Evolutionary conservation across 768 basidiomycete genomes (phyloP).

Genomic region (Nidularia sp.): DNA sequence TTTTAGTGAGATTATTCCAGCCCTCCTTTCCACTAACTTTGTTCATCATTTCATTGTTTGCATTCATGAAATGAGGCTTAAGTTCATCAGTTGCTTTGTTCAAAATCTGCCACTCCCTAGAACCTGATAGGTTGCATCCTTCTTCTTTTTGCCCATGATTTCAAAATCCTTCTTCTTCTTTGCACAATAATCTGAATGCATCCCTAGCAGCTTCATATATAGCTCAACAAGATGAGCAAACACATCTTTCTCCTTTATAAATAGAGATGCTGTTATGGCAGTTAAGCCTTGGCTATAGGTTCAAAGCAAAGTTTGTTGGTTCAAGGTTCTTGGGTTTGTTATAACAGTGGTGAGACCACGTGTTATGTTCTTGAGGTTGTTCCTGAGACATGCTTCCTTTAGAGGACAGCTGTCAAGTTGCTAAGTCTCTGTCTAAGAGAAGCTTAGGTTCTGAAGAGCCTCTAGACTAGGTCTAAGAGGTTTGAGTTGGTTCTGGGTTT

Average conservation of each 20-base stretch:
- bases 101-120: slow-evolving; percentile 15
- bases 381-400: too few species aligned
- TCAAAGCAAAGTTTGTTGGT: too few species aligned
- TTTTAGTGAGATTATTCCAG: slow-evolving; percentile 7
- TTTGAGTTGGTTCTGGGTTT: too few species aligned
- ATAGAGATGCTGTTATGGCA: slow-evolving; percentile 11
- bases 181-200: slow-evolving; percentile 16
- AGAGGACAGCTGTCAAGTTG: too few species aligned
- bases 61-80: slow-evolving; percentile 1
- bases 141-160: slow-evolving; percentile 11
- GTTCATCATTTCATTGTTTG: slow-evolving; percentile 7
- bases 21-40: slow-evolving; percentile 8
- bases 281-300: too few species aligned
- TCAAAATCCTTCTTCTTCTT: slow-evolving; percentile 21
- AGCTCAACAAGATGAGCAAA: slow-evolving; percentile 8
- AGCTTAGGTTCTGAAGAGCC: too few species aligned
- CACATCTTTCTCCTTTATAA: slow-evolving; percentile 10
- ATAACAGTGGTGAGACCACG: too few species aligned
- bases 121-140: slow-evolving; percentile 11
- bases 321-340: too few species aligned
- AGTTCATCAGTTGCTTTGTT: slow-evolving; percentile 10
- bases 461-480: too few species aligned
- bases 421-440: too few species aligned
- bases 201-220: slow-evolving; percentile 10
- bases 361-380: too few species aligned